Conservation (phyloP, 306 rosid species). For the Lablab purpureus region DNA sequence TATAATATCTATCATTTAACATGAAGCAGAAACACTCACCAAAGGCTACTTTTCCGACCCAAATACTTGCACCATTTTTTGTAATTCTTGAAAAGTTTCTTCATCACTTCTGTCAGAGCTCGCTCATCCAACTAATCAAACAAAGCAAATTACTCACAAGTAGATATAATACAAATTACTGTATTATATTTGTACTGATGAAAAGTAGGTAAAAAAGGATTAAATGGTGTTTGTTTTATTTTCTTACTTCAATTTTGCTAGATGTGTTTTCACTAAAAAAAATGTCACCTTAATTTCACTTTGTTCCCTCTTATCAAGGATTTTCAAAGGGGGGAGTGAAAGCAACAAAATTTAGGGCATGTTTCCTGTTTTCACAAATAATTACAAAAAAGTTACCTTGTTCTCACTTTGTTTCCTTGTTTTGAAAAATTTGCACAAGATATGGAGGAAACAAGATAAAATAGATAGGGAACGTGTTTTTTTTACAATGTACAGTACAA, state of each 20-base stretch:
- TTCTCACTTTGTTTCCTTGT: neutral
- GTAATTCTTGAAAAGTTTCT: conserved; percentile 94
- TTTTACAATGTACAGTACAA: neutral
- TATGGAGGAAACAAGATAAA: neutral
- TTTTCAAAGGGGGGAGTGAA: neutral
- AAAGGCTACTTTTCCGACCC: conserved; percentile 94
- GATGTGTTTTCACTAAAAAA: conserved; percentile 13
- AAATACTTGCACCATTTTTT: conserved; percentile 95
- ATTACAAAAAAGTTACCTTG: neutral
- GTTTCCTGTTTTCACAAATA: neutral
- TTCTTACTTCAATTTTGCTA: conserved; percentile 6
- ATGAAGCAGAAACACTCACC: conserved; percentile 60
- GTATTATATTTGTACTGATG: conserved; percentile 1
- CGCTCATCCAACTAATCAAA: conserved; percentile 88
- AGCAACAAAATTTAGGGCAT: neutral
- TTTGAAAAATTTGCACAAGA: neutral
- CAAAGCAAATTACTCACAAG: conserved; percentile 46
- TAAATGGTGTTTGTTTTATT: neutral
- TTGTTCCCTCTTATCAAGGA: conserved; percentile 25
- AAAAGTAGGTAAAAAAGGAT: conserved; percentile 9
- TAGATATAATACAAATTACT: conserved; percentile 15
- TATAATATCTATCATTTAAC: conserved; percentile 27
- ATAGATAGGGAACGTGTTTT: neutral
- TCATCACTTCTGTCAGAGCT: conserved; percentile 95
- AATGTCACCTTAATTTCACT: neutral